Evolutionary conservation across 2,329 filamentous ascomycete genomes (phyloP).

Genomic region (Aspergillus hiratsukae): DNA sequence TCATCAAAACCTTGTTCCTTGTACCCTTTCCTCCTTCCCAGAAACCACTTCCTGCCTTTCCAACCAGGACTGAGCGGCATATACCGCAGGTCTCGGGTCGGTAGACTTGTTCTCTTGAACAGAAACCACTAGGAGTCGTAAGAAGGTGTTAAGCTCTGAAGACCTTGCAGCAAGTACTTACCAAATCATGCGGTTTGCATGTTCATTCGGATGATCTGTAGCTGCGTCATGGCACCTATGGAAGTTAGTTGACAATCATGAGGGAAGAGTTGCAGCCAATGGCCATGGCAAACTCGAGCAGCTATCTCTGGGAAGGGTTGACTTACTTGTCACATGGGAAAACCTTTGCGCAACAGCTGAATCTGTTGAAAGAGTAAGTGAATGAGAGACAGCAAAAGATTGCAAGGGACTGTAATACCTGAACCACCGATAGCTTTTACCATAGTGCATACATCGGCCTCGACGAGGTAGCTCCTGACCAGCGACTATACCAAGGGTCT

Average conservation of each 20-base stretch:
- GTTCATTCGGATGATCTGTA: slow-evolving; percentile 70
- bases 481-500: slow-evolving; percentile 51
- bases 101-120: slow-evolving; percentile 77
- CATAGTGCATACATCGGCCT: slow-evolving; percentile 52
- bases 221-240: slow-evolving; percentile 66
- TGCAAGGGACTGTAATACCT: slow-evolving; percentile 29
- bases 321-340: slow-evolving; percentile 54
- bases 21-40: slow-evolving; percentile 86
- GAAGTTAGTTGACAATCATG: slow-evolving; percentile 2
- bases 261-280: not conserved
- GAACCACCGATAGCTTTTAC: slow-evolving; percentile 55
- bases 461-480: slow-evolving; percentile 51
- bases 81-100: slow-evolving; percentile 69
- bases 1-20: slow-evolving; percentile 67
- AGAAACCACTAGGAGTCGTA: slow-evolving; percentile 52
- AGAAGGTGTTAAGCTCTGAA: not conserved
- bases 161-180: slow-evolving; percentile 21
- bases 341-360: slow-evolving; percentile 54
- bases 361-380: slow-evolving; percentile 33
- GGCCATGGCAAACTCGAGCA: not conserved
- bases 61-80: slow-evolving; percentile 66
- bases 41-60: slow-evolving; percentile 64
- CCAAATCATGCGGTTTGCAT: slow-evolving; percentile 80
- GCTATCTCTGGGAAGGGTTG: not conserved
- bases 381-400: not conserved